phyloP scores from a whole-genome alignment of 192 early-diverging fungal species.

The Coemansia sp. region DNA sequence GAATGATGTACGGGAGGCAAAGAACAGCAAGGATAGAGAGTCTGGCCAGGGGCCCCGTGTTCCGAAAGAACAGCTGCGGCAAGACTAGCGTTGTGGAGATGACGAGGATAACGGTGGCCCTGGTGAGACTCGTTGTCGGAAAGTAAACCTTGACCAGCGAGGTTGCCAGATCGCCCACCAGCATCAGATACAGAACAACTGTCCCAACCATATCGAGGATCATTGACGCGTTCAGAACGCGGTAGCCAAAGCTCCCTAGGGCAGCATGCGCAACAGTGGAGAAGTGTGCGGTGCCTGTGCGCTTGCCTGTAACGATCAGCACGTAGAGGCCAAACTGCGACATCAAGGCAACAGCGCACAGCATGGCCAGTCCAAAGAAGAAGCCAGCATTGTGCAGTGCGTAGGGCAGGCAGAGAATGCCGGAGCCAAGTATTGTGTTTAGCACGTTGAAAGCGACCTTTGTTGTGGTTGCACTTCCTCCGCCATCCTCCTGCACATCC shows the following conservation, averaged over 20 bases:
- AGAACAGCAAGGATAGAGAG: slow-evolving; percentile 60
- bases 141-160: slow-evolving; percentile 24
- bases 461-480: slow-evolving; percentile 13
- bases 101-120: slow-evolving; percentile 9
- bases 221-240: slow-evolving; percentile 59
- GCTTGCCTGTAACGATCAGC: slow-evolving; percentile 58
- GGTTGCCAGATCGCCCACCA: slow-evolving; percentile 30
- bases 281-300: slow-evolving; percentile 58
- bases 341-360: slow-evolving; percentile 54
- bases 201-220: slow-evolving; percentile 61
- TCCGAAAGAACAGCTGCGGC: slow-evolving; percentile 61
- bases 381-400: slow-evolving; percentile 64
- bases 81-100: slow-evolving; percentile 37
- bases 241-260: slow-evolving; percentile 59
- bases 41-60: slow-evolving; percentile 61
- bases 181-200: slow-evolving; percentile 38
- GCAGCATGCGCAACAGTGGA: slow-evolving; percentile 54
- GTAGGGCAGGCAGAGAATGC: slow-evolving; percentile 65
- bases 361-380: slow-evolving; percentile 54
- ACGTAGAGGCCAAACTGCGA: slow-evolving; percentile 59
- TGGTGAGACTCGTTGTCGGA: slow-evolving; percentile 7
- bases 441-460: slow-evolving; percentile 60
- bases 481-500: neutral
- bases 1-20: slow-evolving; percentile 61
- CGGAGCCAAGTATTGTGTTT: slow-evolving; percentile 67